Evolutionary conservation across 768 basidiomycete genomes (phyloP), one percentile per base, ranked within the genome.

Genomic region (Dacryopinax spathularia): DNA sequence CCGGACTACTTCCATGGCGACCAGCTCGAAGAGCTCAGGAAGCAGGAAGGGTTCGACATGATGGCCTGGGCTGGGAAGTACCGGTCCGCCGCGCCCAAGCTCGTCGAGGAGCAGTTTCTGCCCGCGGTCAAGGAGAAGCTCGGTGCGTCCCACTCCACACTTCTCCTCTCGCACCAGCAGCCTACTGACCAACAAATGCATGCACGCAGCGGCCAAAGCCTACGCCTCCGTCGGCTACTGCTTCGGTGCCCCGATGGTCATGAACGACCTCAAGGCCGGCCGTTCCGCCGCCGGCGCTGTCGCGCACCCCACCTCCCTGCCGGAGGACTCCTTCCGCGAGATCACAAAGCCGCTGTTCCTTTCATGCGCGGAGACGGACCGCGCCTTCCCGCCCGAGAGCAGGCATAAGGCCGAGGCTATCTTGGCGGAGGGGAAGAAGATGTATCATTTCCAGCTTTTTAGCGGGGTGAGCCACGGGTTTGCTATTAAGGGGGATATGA

Each of bases 1-100:
- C 71, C 81, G 39, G 85, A 86, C 65, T 86, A 84, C 71, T 85
- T 87, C 72, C 77, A 84, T 60, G 83, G 84, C 6, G 82, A 85
- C 62, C 75, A 79, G 12, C 67, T 85, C 0, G 68, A 78, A n/a
- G 62, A 68, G 0, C 77, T 80, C 65, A 69, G 72, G 22, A 70
- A 73, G 1, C 74, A 78, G 35, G 72, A 75, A 12, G 70, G 59
- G 18, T 78, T 77, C 48, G 73, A 79, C 63, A 73, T 75, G 33
- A 36, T 64, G 1, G 73, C 73, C 0, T 86, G 84, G 83, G 71
- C 77, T 20, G 66, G 63, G 1, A 76, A 74, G 48, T 68, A 69
- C 12, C 70, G 70, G 33, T 67, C 72, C 27, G 72, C 73, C 13
- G 79, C 29, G 29, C 48, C 84, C 0, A 68, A 61, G 20, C 74